These are phyloP conservation scores for Afroboletus lepidellus DNA, from an alignment of 1,284 basidiomycete species.

Conservation along the genomic window DNA sequence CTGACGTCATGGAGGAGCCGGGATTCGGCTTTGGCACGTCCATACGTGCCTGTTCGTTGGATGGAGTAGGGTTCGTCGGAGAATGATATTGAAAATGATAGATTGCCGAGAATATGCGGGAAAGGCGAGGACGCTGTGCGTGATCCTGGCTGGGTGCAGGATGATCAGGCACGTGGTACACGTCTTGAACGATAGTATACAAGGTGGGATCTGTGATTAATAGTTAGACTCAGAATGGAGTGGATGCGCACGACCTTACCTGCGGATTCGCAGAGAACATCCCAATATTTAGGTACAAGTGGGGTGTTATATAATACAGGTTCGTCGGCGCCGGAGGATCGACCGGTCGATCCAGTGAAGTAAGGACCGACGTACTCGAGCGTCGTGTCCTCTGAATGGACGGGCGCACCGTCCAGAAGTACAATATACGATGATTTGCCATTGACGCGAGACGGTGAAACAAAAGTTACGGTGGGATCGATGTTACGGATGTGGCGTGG, in stretches of 20 bases:
- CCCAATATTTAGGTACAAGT: conserved; percentile 62
- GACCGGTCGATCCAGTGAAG: conserved; percentile 14
- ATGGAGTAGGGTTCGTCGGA: conserved; percentile 2
- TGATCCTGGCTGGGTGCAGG: conserved; percentile 15
- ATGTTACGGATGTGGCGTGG: conserved; percentile 55
- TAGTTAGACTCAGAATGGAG: neutral
- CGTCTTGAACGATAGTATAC: conserved; percentile 56
- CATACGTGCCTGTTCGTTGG: conserved; percentile 6
- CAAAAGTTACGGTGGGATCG: conserved; percentile 62
- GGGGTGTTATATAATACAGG: conserved; percentile 53
- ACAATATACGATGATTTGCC: conserved; percentile 58
- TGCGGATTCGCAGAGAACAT: conserved; percentile 47
- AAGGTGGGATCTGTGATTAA: conserved; percentile 47
- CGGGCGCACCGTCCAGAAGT: conserved; percentile 44
- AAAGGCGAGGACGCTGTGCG: conserved; percentile 24
- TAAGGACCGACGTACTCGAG: conserved; percentile 41
- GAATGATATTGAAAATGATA: conserved; percentile 49
- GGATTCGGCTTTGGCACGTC: neutral
- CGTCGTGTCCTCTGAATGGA: conserved; percentile 49
- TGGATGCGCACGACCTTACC: conserved; percentile 40
- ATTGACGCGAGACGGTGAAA: conserved; percentile 41
- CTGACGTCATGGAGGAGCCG: conserved; percentile 21
- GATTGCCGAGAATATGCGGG: conserved; percentile 48
- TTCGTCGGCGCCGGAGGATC: conserved; percentile 33
- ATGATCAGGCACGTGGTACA: conserved; percentile 35